A percentile compares a stretch with the other conserved stretches of the same genome.
Evolutionary conservation across 2,329 filamentous ascomycete species (phyloP).

Genomic region (Coniella vitis): DNA sequence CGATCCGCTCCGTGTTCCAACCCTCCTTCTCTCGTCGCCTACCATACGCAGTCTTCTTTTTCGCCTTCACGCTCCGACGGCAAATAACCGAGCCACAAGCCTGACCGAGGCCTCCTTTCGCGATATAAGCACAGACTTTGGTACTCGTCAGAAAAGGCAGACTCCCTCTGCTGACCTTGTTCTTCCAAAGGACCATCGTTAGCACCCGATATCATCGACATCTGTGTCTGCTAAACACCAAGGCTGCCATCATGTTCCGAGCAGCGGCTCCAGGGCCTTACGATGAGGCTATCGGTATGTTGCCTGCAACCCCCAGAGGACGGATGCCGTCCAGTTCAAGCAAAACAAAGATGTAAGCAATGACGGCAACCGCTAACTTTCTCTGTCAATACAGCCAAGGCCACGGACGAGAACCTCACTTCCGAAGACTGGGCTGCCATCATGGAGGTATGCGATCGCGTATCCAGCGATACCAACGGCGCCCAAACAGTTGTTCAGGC

Average conservation of each 20-base stretch:
- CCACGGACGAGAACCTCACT: conserved; percentile 96
- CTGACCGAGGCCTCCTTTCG: too few relatives aligned
- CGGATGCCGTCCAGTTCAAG: too few relatives aligned
- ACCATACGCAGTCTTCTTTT: too few relatives aligned
- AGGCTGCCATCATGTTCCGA: conserved; percentile 47
- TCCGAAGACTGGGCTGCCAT: conserved; percentile 65
- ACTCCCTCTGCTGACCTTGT: neutral
- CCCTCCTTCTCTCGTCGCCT: too few relatives aligned
- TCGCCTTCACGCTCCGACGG: neutral
- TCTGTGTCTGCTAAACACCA: neutral
- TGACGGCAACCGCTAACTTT: neutral
- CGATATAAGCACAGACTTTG: neutral
- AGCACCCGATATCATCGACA: neutral
- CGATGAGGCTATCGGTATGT: conserved; percentile 54
- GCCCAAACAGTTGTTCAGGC: conserved; percentile 82
- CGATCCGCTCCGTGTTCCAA: neutral
- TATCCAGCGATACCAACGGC: conserved; percentile 46
- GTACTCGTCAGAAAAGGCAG: neutral
- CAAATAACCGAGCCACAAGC: too few relatives aligned
- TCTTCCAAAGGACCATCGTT: neutral
- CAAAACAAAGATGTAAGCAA: neutral
- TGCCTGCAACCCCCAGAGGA: neutral
- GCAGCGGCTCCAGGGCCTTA: conserved; percentile 51
- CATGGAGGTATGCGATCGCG: conserved; percentile 57
- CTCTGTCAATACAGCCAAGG: conserved; percentile 46